Conservation (phyloP, 495 filamentous ascomycete genomes). For the Lophium mytilinum region DNA sequence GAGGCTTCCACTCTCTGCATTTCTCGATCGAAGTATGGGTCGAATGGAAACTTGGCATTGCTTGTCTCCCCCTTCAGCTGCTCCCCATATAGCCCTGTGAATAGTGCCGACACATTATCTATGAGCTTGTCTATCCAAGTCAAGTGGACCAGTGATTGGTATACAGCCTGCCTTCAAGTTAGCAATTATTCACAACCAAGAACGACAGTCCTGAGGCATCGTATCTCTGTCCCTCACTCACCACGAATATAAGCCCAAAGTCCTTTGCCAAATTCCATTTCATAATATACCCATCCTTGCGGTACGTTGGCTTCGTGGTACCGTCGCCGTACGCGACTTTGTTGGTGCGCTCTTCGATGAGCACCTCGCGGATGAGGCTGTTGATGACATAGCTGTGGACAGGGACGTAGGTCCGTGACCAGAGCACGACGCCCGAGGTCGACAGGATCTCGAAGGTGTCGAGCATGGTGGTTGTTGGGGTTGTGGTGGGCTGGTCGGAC, state of each 20-base stretch:
- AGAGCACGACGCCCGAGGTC: constrained; percentile 91
- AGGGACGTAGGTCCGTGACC: constrained; percentile 79
- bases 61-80: constrained; percentile 75
- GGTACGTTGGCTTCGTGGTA: constrained; percentile 62
- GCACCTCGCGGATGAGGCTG: constrained; percentile 88
- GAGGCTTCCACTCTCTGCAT: constrained; percentile 70
- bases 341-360: constrained; percentile 80
- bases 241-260: constrained; percentile 89
- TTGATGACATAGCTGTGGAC: constrained; percentile 80
- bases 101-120: constrained; percentile 86
- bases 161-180: constrained; percentile 64
- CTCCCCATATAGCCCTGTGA: constrained; percentile 78
- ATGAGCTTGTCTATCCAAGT: constrained; percentile 96
- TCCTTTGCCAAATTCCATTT: constrained; percentile 93
- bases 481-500: not conserved
- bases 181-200: not conserved
- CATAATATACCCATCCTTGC: constrained; percentile 86
- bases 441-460: constrained; percentile 94
- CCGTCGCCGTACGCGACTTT: constrained; percentile 50
- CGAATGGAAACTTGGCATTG: constrained; percentile 70
- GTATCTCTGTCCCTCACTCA: constrained; percentile 39
- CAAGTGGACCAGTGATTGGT: constrained; percentile 87
- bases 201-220: not conserved
- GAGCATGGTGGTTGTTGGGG: constrained; percentile 52
- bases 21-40: constrained; percentile 90